Evolutionary conservation across 2,329 filamentous ascomycete species (phyloP), one percentile per base, ranked within the genome.

Genomic region (Aspergillus ibericus): DNA sequence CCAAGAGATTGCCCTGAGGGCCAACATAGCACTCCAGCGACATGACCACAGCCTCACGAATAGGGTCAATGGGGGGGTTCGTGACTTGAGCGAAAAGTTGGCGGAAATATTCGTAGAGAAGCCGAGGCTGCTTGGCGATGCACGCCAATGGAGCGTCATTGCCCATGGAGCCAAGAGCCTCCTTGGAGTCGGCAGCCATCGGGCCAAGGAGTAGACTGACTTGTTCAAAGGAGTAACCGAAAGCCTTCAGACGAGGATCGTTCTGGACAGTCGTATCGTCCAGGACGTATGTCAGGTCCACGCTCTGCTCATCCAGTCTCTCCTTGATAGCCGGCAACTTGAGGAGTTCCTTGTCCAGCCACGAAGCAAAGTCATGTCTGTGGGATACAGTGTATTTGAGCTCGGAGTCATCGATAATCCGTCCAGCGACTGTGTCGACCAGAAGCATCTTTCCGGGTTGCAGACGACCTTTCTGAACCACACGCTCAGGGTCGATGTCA

Each of bases 51-150:
- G 93, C 93, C 82, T 98, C 93, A 77, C 93, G 86, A 68, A 98
- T 98, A 32, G 93, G 93, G 72, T 98, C 93, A 71, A 98, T 98
- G 13, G 93, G 93, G 66, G 93, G 93, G 77, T 98, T 98, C 62
- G 93, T 98, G 75, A 98, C 93, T 80, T 98, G 93, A 9, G 93
- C 93, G 75, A 98, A 98, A 44, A 98, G 88, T 81, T 98, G 91
- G 63, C 93, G 88, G 88, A 98, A 98, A 80, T 98, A 98, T 77
- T 97, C 93, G 76, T 91, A 96, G 18, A 97, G 85, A 55, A 96
- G 82, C 67, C 93, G 90, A 66, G 93, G 92, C 63, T 93, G 90
- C 65, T 90, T 85, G n/a, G 93, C 90, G 73, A 98, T 82, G 76
- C 92, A 96, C 54, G 93, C 93, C 63, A 98, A 82, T 44, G 93